phyloP scores from a whole-genome alignment of 768 basidiomycete genomes.

The Rickenella mellea region DNA sequence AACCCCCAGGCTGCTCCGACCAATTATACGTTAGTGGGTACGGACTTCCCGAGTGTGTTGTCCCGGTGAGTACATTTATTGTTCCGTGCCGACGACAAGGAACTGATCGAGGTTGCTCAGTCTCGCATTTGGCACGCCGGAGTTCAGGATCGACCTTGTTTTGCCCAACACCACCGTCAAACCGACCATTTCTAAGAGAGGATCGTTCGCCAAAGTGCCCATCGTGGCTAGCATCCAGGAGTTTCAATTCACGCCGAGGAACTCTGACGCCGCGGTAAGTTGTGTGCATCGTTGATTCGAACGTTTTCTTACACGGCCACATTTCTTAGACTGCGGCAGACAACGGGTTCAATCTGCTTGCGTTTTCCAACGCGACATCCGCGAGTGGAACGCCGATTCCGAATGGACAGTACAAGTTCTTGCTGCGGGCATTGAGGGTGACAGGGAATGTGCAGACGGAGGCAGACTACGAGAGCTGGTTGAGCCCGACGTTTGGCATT shows the following conservation, averaged over 20 bases:
- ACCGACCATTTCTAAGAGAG: constrained; percentile 26
- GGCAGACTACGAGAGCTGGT: constrained; percentile 34
- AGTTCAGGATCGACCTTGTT: constrained; percentile 40
- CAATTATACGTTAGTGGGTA: constrained; percentile 37
- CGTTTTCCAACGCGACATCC: constrained; percentile 16
- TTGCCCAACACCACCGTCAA: constrained; percentile 28
- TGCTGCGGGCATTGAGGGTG: constrained; percentile 34
- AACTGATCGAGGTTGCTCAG: constrained; percentile 12
- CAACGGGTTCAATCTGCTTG: constrained; percentile 20
- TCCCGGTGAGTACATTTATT: constrained; percentile 22
- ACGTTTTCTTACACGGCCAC: not conserved
- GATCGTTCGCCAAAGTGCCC: constrained; percentile 11
- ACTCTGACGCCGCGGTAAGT: constrained; percentile 23
- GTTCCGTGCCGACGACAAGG: not conserved
- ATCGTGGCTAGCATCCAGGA: constrained; percentile 40
- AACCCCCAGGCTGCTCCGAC: constrained; percentile 27
- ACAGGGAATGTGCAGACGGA: constrained; percentile 30
- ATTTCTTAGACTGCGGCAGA: constrained; percentile 5
- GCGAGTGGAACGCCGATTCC: constrained; percentile 32
- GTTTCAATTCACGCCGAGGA: constrained; percentile 36
- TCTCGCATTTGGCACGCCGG: constrained; percentile 40
- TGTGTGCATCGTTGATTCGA: not conserved
- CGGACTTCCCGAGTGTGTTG: constrained; percentile 31
- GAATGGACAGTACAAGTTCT: constrained; percentile 31
- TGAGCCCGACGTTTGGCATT: constrained; percentile 21